Evolutionary conservation across 768 basidiomycete genomes (phyloP).

Genomic region (Lentinula lateritia): DNA sequence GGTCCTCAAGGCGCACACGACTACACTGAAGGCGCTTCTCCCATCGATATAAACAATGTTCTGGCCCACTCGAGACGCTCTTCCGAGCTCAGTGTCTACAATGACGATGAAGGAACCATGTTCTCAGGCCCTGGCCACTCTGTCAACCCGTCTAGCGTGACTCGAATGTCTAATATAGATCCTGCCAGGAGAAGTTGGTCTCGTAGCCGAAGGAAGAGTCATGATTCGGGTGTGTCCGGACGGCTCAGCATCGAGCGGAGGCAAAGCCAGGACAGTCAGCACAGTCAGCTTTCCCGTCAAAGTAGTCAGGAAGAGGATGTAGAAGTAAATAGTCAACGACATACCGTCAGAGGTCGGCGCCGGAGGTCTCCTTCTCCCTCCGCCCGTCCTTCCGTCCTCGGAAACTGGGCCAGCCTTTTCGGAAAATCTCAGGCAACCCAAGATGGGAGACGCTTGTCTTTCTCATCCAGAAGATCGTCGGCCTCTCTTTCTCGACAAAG

Average conservation of each 20-base stretch:
- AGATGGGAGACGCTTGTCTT: slow-evolving; percentile 40
- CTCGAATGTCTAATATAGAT: slow-evolving; percentile 68
- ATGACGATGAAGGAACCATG: slow-evolving; percentile 58
- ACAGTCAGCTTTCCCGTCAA: slow-evolving; percentile 37
- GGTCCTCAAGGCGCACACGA: slow-evolving; percentile 29
- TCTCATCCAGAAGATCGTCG: slow-evolving; percentile 50
- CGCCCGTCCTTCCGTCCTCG: slow-evolving; percentile 46
- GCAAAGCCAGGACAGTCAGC: slow-evolving; percentile 40
- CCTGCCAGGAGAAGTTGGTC: slow-evolving; percentile 50
- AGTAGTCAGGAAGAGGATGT: slow-evolving; percentile 29
- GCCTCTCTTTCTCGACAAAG: slow-evolving; percentile 43
- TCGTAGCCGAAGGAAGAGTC: slow-evolving; percentile 43
- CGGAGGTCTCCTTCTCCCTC: slow-evolving; percentile 30
- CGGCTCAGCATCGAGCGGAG: slow-evolving; percentile 31
- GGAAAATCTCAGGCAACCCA: slow-evolving; percentile 39
- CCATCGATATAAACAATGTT: slow-evolving; percentile 64
- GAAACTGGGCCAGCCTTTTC: slow-evolving; percentile 66
- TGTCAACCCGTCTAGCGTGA: slow-evolving; percentile 73
- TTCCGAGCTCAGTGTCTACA: slow-evolving; percentile 60
- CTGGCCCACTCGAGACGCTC: slow-evolving; percentile 43
- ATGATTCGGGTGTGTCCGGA: slow-evolving; percentile 34
- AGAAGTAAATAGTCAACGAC: slow-evolving; percentile 14
- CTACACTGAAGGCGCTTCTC: slow-evolving; percentile 85
- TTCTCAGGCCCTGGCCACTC: slow-evolving; percentile 74
- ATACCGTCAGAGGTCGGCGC: slow-evolving; percentile 22